These are phyloP conservation scores for Lactarius indigo DNA, from an alignment of 768 basidiomycete species.

Conservation along the genomic window DNA sequence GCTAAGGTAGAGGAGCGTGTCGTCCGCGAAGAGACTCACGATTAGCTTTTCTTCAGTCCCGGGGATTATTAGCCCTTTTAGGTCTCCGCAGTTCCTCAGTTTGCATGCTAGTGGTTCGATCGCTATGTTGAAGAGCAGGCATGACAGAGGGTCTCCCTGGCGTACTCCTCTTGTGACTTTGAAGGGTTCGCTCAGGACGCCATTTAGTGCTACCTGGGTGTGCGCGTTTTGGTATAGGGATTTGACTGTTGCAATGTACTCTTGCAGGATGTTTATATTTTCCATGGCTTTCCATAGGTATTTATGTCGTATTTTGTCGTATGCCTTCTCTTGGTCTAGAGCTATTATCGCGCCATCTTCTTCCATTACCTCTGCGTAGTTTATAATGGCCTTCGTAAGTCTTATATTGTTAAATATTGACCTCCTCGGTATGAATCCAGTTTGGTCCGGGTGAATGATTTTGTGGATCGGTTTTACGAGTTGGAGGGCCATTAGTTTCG, in stretches of 20 bases:
- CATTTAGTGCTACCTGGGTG: neutral
- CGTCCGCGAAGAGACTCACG: neutral
- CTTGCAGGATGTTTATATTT: neutral
- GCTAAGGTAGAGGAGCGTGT: slow-evolving; percentile 28
- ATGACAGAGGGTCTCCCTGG: slow-evolving; percentile 15
- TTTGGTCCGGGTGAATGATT: slow-evolving; percentile 12
- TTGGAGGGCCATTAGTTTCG: too few relatives aligned
- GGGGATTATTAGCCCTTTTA: neutral
- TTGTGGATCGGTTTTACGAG: too few relatives aligned
- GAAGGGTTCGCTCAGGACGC: neutral
- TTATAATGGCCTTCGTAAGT: neutral
- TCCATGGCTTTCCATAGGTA: slow-evolving; percentile 8
- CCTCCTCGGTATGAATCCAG: neutral
- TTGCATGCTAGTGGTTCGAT: neutral
- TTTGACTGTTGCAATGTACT: neutral
- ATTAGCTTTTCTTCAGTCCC: neutral
- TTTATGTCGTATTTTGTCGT: neutral
- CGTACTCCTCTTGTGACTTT: neutral
- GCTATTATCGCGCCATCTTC: neutral
- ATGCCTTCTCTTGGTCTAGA: neutral
- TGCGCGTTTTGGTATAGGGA: neutral
- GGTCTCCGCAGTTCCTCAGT: neutral
- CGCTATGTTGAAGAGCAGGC: slow-evolving; percentile 7
- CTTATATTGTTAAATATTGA: slow-evolving; percentile 7
- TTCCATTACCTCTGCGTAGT: slow-evolving; percentile 1